phyloP scores from a whole-genome alignment of 129 eudicot species.

The Erigeron canadensis region DNA sequence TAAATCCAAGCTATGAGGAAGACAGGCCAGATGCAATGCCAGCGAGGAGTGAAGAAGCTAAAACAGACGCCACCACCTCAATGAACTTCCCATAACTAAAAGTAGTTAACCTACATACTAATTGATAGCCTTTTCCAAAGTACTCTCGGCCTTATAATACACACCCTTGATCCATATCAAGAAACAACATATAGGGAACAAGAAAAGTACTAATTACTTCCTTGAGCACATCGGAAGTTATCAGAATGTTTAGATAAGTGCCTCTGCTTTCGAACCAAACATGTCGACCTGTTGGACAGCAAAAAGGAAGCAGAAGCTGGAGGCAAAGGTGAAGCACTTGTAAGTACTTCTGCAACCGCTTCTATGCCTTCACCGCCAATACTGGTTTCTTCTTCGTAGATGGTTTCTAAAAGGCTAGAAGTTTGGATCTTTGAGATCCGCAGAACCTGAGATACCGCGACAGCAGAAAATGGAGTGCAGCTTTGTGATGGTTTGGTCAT shows the following conservation, averaged over 20 bases:
- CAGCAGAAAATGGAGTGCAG: constrained; percentile 33
- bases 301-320: constrained; percentile 17
- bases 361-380: not conserved
- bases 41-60: no score
- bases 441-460: constrained; percentile 18
- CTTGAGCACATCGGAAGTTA: constrained; percentile 15
- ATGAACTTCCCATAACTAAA: no score
- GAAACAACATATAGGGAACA: not conserved
- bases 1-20: no score
- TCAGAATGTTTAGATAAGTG: constrained; percentile 9
- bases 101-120: no score
- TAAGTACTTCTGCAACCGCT: constrained; percentile 23
- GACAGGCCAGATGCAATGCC: no score
- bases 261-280: constrained; percentile 19
- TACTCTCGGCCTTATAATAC: no score
- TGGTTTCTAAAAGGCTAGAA: constrained; percentile 20
- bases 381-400: constrained; percentile 21
- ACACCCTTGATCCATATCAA: not conserved
- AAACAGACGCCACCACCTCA: no score
- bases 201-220: not conserved
- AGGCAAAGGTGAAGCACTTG: constrained; percentile 21
- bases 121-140: no score
- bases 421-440: constrained; percentile 12
- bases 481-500: constrained; percentile 24
- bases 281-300: constrained; percentile 24